phyloP scores from a whole-genome alignment of 768 basidiomycete genomes.

The Boletus fagicola region DNA sequence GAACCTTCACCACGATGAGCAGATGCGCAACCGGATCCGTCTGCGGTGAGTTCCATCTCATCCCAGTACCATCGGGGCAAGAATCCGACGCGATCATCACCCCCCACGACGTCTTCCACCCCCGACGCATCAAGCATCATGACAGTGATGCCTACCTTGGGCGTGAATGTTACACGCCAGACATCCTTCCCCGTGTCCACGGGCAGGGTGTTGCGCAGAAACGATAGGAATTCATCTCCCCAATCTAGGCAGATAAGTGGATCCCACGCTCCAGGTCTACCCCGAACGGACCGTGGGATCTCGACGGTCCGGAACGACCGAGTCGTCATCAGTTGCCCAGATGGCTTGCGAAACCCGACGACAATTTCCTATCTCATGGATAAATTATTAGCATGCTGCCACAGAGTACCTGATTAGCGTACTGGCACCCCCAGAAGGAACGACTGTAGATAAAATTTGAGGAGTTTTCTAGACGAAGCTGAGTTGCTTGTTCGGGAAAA shows the following conservation, averaged over 20 bases:
- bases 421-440: constrained; percentile 91
- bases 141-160: constrained; percentile 56
- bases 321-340: constrained; percentile 62
- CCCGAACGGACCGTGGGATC: constrained; percentile 74
- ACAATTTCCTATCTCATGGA: constrained; percentile 61
- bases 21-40: constrained; percentile 9
- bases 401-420: constrained; percentile 25
- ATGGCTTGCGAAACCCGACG: constrained; percentile 82
- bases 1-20: constrained; percentile 6
- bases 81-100: constrained; percentile 78
- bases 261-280: constrained; percentile 75
- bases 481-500: background rate
- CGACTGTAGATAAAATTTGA: constrained; percentile 91
- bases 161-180: constrained; percentile 70
- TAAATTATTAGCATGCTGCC: background rate
- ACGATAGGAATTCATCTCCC: constrained; percentile 61
- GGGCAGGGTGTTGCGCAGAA: constrained; percentile 43
- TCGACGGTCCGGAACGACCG: constrained; percentile 78
- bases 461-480: constrained; percentile 61
- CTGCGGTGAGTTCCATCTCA: constrained; percentile 9
- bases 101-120: constrained; percentile 56
- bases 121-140: constrained; percentile 46
- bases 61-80: constrained; percentile 70
- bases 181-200: constrained; percentile 38
- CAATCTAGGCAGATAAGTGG: constrained; percentile 71